phyloP scores from a whole-genome alignment of 2,329 filamentous ascomycete species.

The Microdochium trichocladiopsis region DNA sequence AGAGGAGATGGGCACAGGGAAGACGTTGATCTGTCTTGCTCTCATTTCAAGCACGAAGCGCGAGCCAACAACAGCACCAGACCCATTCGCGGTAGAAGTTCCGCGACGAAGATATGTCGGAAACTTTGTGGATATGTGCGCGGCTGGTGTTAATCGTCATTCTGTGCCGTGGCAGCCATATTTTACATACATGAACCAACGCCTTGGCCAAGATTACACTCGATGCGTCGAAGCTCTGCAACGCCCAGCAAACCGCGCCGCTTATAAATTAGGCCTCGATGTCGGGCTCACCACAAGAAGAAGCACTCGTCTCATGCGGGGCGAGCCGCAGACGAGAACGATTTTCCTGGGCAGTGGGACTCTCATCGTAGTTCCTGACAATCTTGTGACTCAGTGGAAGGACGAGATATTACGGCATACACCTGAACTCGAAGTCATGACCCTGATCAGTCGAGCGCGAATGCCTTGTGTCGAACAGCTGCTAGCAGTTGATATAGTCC shows the following conservation, averaged over 20 bases:
- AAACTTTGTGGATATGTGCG: constrained; percentile 70
- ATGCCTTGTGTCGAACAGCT: constrained; percentile 55
- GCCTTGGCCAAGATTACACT: constrained; percentile 40
- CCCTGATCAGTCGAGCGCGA: constrained; percentile 45
- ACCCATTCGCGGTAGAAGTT: constrained; percentile 38
- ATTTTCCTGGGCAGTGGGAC: constrained; percentile 63
- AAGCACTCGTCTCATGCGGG: constrained; percentile 24
- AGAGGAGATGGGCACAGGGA: too few relatives aligned
- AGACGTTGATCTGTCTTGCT: too few relatives aligned
- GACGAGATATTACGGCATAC: constrained; percentile 77
- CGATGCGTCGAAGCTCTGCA: constrained; percentile 49
- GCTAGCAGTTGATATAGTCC: constrained; percentile 62
- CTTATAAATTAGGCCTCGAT: constrained; percentile 41
- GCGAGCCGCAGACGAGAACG: constrained; percentile 28
- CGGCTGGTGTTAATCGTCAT: constrained; percentile 58
- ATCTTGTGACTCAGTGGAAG: constrained; percentile 78
- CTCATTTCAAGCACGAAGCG: constrained; percentile 69
- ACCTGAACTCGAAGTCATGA: constrained; percentile 53
- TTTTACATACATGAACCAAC: constrained; percentile 43
- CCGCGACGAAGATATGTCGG: constrained; percentile 34
- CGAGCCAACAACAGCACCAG: constrained; percentile 59
- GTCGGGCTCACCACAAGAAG: constrained; percentile 33
- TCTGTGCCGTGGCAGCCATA: constrained; percentile 65
- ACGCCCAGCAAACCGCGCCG: constrained; percentile 39
- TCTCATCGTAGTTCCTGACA: constrained; percentile 74